Percentiles rank a stretch among this genome's conserved stretches.
These are phyloP conservation scores for Leavenworthia alabamica DNA, from an alignment of 345 rosid species.

Conservation along the genomic window DNA sequence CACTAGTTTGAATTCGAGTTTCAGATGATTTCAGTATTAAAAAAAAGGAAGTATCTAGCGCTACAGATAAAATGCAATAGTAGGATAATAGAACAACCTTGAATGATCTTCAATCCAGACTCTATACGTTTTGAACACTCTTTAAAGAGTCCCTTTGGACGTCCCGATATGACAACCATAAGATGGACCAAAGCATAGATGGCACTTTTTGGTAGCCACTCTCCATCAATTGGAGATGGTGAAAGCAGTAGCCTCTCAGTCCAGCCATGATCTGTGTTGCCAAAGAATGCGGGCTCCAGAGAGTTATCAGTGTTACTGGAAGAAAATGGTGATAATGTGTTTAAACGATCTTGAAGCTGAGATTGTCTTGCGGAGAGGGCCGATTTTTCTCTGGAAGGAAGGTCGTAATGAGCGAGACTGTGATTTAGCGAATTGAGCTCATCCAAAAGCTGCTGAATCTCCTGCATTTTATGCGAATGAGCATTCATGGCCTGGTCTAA, in stretches of 20 bases:
- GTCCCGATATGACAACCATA: conserved; percentile 77
- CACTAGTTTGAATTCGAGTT: not conserved
- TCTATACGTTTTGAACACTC: conserved; percentile 88
- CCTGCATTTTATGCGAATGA: conserved; percentile 49
- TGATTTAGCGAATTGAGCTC: conserved; percentile 65
- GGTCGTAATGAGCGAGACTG: conserved; percentile 56
- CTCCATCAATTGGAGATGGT: conserved; percentile 83
- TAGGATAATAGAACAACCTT: conserved; percentile 39
- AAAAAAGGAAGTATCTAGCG: not conserved
- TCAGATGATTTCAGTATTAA: not conserved
- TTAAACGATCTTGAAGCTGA: conserved; percentile 52
- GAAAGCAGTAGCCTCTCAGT: conserved; percentile 78
- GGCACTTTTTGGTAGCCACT: conserved; percentile 92
- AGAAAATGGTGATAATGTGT: conserved; percentile 28
- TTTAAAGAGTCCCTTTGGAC: conserved; percentile 91
- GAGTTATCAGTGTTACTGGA: conserved; percentile 29
- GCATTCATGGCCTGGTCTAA: conserved; percentile 87
- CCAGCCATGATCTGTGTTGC: conserved; percentile 44
- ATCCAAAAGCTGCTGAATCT: conserved; percentile 41
- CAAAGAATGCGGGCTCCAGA: conserved; percentile 58
- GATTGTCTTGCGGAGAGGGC: conserved; percentile 46
- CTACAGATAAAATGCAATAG: not conserved
- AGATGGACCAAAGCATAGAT: conserved; percentile 86
- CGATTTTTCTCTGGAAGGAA: conserved; percentile 59
- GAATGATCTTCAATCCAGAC: conserved; percentile 69